phyloP scores from a whole-genome alignment of 805 yeast genomes.

The Ogataea naganishii region DNA sequence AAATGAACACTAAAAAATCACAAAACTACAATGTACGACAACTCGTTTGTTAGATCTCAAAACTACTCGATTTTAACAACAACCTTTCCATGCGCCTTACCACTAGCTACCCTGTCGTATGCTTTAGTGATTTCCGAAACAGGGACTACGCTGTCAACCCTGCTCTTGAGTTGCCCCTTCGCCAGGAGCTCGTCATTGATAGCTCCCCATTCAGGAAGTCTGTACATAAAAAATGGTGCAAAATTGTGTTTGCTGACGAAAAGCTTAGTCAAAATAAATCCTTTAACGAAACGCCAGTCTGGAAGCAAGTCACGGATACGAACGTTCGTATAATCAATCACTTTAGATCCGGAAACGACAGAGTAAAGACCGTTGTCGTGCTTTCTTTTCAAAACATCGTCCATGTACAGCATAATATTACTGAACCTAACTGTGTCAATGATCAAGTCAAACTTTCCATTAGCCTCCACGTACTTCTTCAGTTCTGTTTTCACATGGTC shows the following conservation, averaged over 20 bases:
- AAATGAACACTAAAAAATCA: too few relatives aligned
- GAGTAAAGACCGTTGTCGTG: constrained; percentile 39
- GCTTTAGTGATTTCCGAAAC: constrained; percentile 46
- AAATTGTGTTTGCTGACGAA: constrained; percentile 9
- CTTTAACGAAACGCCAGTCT: constrained; percentile 9
- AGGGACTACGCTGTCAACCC: constrained; percentile 44
- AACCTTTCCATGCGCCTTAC: constrained; percentile 59
- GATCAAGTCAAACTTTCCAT: constrained; percentile 49
- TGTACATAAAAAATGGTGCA: constrained; percentile 1
- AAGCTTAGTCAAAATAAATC: constrained; percentile 6
- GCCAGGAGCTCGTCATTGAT: constrained; percentile 37
- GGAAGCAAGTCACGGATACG: constrained; percentile 17
- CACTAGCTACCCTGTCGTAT: constrained; percentile 33
- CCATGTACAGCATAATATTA: constrained; percentile 35
- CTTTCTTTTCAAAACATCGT: constrained; percentile 35
- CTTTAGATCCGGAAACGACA: constrained; percentile 50
- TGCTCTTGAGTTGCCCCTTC: constrained; percentile 32
- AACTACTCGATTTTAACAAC: too few relatives aligned
- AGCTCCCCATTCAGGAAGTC: constrained; percentile 7
- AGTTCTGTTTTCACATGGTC: constrained; percentile 27
- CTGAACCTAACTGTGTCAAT: constrained; percentile 59
- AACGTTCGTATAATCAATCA: constrained; percentile 25
- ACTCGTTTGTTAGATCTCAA: too few relatives aligned
- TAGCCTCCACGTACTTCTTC: constrained; percentile 19
- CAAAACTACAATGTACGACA: constrained; percentile 30